These are phyloP conservation scores for Magnaporthiopsis incrustans DNA, from an alignment of 2,329 filamentous ascomycete species.

Conservation along the genomic window DNA sequence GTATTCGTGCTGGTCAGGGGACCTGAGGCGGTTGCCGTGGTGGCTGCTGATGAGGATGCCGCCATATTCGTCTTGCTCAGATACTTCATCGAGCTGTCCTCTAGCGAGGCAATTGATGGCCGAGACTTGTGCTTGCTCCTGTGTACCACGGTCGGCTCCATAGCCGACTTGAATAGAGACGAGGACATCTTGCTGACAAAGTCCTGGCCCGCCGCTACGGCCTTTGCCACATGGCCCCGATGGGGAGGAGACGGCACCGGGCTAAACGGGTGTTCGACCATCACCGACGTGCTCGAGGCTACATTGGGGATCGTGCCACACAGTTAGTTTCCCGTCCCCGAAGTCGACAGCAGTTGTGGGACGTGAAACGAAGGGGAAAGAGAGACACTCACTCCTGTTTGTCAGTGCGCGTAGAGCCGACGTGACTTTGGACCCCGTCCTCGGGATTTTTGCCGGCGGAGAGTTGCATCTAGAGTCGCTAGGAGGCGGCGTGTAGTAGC, in stretches of 20 bases:
- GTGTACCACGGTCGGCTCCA: constrained; percentile 35
- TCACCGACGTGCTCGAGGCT: constrained; percentile 18
- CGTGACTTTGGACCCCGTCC: constrained; percentile 32
- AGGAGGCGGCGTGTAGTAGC: background rate
- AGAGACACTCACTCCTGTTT: constrained; percentile 22
- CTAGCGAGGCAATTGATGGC: constrained; percentile 17
- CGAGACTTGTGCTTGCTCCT: constrained; percentile 29
- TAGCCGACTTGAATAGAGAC: constrained; percentile 27
- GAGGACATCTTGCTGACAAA: constrained; percentile 29
- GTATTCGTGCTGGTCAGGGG: constrained; percentile 16
- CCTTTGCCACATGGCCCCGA: constrained; percentile 7
- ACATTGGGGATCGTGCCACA: background rate
- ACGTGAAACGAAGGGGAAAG: background rate
- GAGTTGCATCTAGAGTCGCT: constrained; percentile 2
- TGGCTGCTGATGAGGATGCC: constrained; percentile 8
- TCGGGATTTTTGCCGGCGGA: constrained; percentile 27
- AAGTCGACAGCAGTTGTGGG: background rate
- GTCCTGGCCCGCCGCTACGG: constrained; percentile 3
- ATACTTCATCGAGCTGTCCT: constrained; percentile 10
- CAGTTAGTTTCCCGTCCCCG: background rate
- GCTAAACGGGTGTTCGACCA: constrained; percentile 11
- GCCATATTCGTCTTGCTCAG: background rate
- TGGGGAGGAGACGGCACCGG: constrained; percentile 1
- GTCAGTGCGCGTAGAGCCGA: constrained; percentile 34
- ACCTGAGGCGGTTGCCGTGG: constrained; percentile 16